These are phyloP conservation scores for Trichophaea hybrida DNA, from an alignment of 2,329 filamentous ascomycete species.

Conservation along the genomic window DNA sequence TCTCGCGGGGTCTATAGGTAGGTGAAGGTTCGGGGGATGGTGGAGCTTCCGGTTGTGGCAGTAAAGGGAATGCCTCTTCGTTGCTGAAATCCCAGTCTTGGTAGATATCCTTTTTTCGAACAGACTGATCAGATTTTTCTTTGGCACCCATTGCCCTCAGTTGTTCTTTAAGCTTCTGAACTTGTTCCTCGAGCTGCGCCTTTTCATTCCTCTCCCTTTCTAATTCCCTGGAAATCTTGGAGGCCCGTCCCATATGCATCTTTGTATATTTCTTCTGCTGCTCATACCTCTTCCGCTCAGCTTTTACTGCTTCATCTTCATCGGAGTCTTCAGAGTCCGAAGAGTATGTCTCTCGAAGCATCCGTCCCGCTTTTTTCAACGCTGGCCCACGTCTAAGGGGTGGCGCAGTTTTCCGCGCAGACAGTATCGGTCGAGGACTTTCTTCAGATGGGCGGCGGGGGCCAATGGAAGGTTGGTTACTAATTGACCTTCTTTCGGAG, in stretches of 20 bases:
- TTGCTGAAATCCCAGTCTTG: constrained; percentile 13
- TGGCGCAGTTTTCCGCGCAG: neutral
- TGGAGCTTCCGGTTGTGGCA: neutral
- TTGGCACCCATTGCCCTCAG: neutral
- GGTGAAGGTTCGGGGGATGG: neutral
- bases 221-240: constrained; percentile 7
- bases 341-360: neutral
- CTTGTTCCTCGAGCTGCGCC: neutral
- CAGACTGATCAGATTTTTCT: neutral
- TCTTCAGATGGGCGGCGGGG: neutral
- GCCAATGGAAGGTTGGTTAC: neutral
- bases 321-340: neutral
- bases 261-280: constrained; percentile 17
- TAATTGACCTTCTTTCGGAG: neutral
- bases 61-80: constrained; percentile 5
- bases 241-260: constrained; percentile 11
- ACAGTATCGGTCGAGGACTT: neutral
- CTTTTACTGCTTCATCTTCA: constrained; percentile 3
- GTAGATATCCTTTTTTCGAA: constrained; percentile 14
- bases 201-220: constrained; percentile 6
- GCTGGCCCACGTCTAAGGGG: neutral
- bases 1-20: neutral
- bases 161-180: constrained; percentile 1
- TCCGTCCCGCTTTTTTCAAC: neutral
- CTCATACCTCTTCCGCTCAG: neutral